These are phyloP conservation scores for Pyrenochaeta sp. DNA, from an alignment of 2,329 filamentous ascomycete species.

Conservation along the genomic window DNA sequence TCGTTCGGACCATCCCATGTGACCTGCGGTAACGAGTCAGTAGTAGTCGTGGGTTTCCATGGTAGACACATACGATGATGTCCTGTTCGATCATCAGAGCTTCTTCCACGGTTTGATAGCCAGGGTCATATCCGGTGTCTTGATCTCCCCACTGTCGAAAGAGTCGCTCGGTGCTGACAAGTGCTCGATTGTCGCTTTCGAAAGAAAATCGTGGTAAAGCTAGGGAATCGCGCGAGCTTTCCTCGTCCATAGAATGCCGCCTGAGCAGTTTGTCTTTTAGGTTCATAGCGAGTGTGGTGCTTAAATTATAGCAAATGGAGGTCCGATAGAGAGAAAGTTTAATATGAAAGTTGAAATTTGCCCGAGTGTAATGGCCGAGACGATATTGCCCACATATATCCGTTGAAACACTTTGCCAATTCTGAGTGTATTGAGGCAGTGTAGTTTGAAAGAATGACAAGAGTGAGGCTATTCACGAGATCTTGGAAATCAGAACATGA, in stretches of 20 bases:
- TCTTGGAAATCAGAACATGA: not conserved
- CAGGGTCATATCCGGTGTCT: constrained; percentile 17
- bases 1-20: constrained; percentile 58
- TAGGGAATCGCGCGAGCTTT: constrained; percentile 5
- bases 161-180: constrained; percentile 31
- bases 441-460: constrained; percentile 7
- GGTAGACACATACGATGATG: constrained; percentile 21
- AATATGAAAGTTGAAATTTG: not conserved
- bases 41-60: not conserved
- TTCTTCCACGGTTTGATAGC: constrained; percentile 9
- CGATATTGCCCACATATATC: constrained; percentile 2
- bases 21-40: constrained; percentile 33
- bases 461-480: constrained; percentile 12
- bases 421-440: constrained; percentile 20
- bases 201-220: constrained; percentile 29
- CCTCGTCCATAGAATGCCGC: constrained; percentile 10
- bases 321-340: not conserved
- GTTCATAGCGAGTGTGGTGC: constrained; percentile 15
- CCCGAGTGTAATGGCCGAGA: not conserved
- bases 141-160: constrained; percentile 25
- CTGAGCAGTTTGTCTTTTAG: constrained; percentile 20
- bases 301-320: constrained; percentile 4
- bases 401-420: not conserved
- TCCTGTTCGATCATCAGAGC: constrained; percentile 15
- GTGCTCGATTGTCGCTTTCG: constrained; percentile 20